Evolutionary conservation across 2,329 filamentous ascomycete species (phyloP).

Genomic region (Aspergillus japonicus): DNA sequence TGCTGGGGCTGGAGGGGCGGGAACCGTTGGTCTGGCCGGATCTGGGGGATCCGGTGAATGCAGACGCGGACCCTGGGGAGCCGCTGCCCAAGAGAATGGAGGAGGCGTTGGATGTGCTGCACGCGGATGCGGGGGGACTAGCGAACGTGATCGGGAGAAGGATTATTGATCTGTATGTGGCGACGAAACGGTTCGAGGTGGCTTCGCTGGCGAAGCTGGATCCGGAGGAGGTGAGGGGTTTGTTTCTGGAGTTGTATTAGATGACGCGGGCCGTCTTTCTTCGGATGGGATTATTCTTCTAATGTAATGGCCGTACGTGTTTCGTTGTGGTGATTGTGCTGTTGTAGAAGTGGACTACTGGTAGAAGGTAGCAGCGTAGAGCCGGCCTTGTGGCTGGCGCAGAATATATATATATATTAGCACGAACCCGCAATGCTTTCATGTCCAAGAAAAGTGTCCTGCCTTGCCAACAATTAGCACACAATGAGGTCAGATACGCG

Average conservation of each 20-base stretch:
- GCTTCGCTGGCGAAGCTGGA: neutral
- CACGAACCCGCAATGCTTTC: too few species aligned
- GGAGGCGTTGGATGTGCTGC: neutral
- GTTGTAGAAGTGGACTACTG: too few species aligned
- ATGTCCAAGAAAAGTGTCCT: too few species aligned
- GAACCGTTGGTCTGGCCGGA: conserved; percentile 13
- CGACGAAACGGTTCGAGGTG: neutral
- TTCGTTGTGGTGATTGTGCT: neutral
- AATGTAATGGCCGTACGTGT: neutral
- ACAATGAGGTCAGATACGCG: too few species aligned
- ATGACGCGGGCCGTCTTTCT: neutral
- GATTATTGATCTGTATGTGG: neutral
- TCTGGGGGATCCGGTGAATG: neutral
- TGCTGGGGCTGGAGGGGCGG: conserved; percentile 14
- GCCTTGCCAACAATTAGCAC: too few species aligned
- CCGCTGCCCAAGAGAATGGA: neutral
- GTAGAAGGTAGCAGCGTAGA: too few species aligned
- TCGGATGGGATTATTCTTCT: neutral
- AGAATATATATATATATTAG: too few species aligned
- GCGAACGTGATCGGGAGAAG: neutral
- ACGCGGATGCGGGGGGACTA: neutral
- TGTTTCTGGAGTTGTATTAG: neutral
- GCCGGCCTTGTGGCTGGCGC: too few species aligned
- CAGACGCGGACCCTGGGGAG: neutral
- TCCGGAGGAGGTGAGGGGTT: neutral